These are phyloP conservation scores for Sanghuangporus weigelae DNA, from an alignment of 1,284 basidiomycete genomes.

Conservation along the genomic window DNA sequence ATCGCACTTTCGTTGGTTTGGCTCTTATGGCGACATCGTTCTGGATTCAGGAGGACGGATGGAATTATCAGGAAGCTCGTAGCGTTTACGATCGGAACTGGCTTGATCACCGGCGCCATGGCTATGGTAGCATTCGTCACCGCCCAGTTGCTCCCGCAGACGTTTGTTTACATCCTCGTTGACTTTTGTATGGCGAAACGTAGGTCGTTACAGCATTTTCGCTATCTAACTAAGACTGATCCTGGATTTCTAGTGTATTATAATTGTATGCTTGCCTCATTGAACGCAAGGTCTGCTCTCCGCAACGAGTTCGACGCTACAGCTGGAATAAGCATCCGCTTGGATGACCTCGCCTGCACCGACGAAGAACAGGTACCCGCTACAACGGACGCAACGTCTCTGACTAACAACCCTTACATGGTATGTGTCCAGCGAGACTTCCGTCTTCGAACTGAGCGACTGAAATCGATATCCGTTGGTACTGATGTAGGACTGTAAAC, in stretches of 20 bases:
- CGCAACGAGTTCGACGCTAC: background rate
- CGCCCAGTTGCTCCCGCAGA: background rate
- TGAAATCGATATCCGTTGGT: background rate
- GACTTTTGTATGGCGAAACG: conserved; percentile 1
- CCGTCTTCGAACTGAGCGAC: background rate
- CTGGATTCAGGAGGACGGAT: conserved; percentile 9
- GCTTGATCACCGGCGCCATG: background rate
- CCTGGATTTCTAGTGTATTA: background rate
- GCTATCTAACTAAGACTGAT: background rate
- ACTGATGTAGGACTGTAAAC: background rate
- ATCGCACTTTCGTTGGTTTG: background rate
- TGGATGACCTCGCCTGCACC: background rate
- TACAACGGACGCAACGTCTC: background rate
- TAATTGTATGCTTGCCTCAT: background rate
- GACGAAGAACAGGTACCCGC: background rate
- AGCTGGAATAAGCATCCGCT: background rate
- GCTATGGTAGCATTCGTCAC: conserved; percentile 3
- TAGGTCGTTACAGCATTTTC: background rate
- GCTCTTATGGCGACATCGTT: background rate
- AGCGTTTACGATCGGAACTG: conserved; percentile 2
- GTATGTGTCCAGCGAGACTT: background rate
- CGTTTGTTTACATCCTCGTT: background rate
- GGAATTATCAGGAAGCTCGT: background rate
- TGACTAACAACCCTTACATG: background rate
- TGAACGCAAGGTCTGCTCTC: background rate